A percentile compares a stretch with the other conserved stretches of the same genome.
Conservation (phyloP, 306 rosid species). For the Lathyrus oleraceus region DNA sequence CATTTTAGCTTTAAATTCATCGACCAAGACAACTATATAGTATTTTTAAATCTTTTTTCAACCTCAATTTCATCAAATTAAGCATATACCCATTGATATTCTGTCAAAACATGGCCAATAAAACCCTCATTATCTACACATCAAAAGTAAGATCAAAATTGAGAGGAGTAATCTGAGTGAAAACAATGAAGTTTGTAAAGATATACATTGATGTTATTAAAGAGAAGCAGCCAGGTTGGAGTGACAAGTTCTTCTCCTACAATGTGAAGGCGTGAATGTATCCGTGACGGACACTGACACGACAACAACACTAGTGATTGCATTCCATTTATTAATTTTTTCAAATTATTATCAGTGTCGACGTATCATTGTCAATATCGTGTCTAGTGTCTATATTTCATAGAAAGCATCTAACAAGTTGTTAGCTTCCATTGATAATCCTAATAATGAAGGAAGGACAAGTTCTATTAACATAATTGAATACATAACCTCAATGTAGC, state of each 20-base stretch:
- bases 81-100: background rate
- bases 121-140: background rate
- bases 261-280: constrained; percentile 18
- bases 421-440: constrained; percentile 10
- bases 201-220: constrained; percentile 53
- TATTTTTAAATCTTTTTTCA: background rate
- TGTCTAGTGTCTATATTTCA: too few species aligned
- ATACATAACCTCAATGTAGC: constrained; percentile 26
- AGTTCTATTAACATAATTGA: constrained; percentile 43
- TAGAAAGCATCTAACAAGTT: background rate
- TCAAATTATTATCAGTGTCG: too few species aligned
- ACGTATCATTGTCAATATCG: too few species aligned
- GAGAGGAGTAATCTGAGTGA: background rate
- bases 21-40: background rate
- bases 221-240: constrained; percentile 64
- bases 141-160: background rate
- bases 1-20: background rate
- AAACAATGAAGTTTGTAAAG: constrained; percentile 67
- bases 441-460: constrained; percentile 24
- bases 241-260: constrained; percentile 68
- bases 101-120: background rate
- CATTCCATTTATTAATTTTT: too few species aligned
- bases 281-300: too few species aligned
- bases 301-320: too few species aligned
- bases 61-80: background rate